Evolutionary conservation across 345 rosid genomes (phyloP), one percentile per base, ranked within the genome.

Genomic region (Orychophragmus violaceus): DNA sequence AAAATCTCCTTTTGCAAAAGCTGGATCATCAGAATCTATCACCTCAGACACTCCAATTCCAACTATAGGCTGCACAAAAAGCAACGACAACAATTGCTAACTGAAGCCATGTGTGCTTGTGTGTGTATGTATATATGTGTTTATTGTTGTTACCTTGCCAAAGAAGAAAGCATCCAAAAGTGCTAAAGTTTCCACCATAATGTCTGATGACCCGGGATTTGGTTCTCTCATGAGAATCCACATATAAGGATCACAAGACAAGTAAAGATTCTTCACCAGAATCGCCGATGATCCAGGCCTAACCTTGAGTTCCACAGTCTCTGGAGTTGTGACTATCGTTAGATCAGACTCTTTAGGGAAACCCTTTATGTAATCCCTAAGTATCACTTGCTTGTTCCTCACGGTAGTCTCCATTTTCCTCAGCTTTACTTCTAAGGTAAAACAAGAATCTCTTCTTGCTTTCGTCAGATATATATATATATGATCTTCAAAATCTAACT

Each of bases 11-110:
- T 61, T 66, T 33, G 70, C 70, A 74, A 78, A 79, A 10, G 66
- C 57, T 0, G 83, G 79, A 64, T 77, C 60, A 12, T 52, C 77
- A 3, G 90, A 89, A 62, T 81, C 82, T 79, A 84, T 25, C n/a
- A 89, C 77, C 37, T 76, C 60, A 30, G 78, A 78, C 64, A 88
- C 88, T 52, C 88, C 87, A 28, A 41, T 36, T 30, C 91, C 91
- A 55, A 8, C 3, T 5, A 86, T 10, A 35, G 76, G 83, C 96
- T 84, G 78, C n/a, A 54, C 14, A 54, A 46, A 4, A 42, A 44
- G 11, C 0, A 18, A 3, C 23, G 3, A 44, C 22, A 17, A 3
- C 23, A 17, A 17, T 13, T 36, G 42, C 30, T 24, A 50, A 50
- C n/a, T 24, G 8, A 24, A n/a, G 11, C 2, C 18, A 24, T 3